phyloP scores from a whole-genome alignment of 208 protist genomes.

The Vickermania ingenoplastis region DNA sequence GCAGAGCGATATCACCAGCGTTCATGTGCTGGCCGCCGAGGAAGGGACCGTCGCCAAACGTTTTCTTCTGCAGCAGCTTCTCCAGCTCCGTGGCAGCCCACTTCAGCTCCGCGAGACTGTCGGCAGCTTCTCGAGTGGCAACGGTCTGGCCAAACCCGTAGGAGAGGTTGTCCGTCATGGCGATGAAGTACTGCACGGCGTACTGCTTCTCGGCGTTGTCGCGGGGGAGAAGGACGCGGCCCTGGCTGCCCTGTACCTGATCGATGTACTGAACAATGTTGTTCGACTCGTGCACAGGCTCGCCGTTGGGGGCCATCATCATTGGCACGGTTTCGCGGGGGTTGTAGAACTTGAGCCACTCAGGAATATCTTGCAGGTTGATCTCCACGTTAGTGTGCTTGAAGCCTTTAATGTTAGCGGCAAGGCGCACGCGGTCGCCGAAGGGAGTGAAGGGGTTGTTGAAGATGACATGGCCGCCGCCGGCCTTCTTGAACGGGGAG shows the following conservation, averaged over 20 bases:
- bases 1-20: conserved; percentile 39
- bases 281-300: conserved; percentile 53
- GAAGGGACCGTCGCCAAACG: conserved; percentile 56
- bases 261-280: conserved; percentile 60
- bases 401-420: conserved; percentile 34
- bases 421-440: conserved; percentile 42
- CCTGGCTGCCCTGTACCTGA: conserved; percentile 6
- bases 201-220: conserved; percentile 38
- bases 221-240: conserved; percentile 19
- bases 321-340: conserved; percentile 51
- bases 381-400: conserved; percentile 30
- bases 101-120: conserved; percentile 30
- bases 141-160: conserved; percentile 11
- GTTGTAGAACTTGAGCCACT: conserved; percentile 63
- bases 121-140: conserved; percentile 7
- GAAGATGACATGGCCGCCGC: conserved; percentile 42
- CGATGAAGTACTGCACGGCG: conserved; percentile 28
- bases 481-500: conserved; percentile 17
- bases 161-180: conserved; percentile 24
- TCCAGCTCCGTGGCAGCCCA: conserved; percentile 42
- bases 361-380: conserved; percentile 23
- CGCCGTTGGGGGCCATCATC: conserved; percentile 37
- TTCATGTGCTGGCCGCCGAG: conserved; percentile 45
- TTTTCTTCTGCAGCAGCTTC: conserved; percentile 30
- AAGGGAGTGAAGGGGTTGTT: conserved; percentile 40